Base-by-base conservation (phyloP, 2,329 filamentous ascomycete species). In the Curvularia eragrostidis region DNA sequence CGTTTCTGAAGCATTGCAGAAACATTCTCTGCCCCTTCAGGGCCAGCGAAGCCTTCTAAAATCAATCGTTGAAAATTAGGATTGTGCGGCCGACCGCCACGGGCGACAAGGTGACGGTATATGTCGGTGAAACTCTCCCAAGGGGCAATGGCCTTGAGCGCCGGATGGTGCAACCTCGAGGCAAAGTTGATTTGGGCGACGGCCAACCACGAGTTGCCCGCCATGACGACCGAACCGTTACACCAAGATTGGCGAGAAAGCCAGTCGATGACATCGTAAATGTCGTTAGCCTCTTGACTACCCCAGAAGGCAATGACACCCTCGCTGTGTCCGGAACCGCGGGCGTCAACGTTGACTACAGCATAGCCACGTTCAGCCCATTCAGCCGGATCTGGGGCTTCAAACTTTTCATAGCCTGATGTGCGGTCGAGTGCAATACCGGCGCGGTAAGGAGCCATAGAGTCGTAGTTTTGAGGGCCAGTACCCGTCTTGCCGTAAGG, bases 401-500 rank as follows among this genome's bases (percentile, higher is more conserved):
- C 79, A 56, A 80, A 80, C 23, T 75, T 75, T 54, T 81, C 75
- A 63, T 61, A 61, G 10, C 58, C 54, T 24, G 58, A 60, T 6
- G 57, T 24, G n/a, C 12, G 28, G 8, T n/a, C 30, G 21, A 32
- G 21, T 6, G 48, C 19, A 19, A 60, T 46, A 21, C 53, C 53
- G 2, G 44, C 42, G 18, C 48, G 53, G 1, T 36, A 4, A 12
- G 43, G 57, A 26, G 26, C 26, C 51, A 47, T 53, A 23, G 13
- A 13, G 32, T 21, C 5, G 39, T 53, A 21, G 30, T 42, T 43
- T 15, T 53, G n/a, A 18, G 23, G n/a, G 12, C 46, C 43, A 15
- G 34, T 77, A 12, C 53, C 51, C 19, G 51, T 36, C 61, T 82
- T 82, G 12, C 80, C 80, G 58, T 78, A 82, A 5, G 77, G 77